These are phyloP conservation scores for Tetrahymena malaccensis DNA, from an alignment of 73 alveolate genomes.

Conservation along the genomic window DNA sequence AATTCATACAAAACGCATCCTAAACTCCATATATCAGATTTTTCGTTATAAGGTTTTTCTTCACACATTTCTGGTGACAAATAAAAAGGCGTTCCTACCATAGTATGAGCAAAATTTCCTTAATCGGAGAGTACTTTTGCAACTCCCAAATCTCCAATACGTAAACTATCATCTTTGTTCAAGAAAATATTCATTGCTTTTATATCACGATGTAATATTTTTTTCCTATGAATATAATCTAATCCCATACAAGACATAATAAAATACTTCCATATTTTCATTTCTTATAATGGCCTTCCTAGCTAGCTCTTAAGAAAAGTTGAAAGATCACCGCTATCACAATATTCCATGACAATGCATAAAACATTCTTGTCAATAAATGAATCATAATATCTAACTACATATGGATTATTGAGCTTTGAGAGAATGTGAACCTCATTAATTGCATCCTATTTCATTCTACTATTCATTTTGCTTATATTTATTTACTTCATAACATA, in stretches of 20 bases:
- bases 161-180: slow-evolving; percentile 56
- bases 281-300: slow-evolving; percentile 59
- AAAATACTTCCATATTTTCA: slow-evolving; percentile 77
- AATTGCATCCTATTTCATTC: slow-evolving; percentile 62
- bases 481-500: slow-evolving; percentile 41
- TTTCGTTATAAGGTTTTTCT: slow-evolving; percentile 74
- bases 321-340: slow-evolving; percentile 85
- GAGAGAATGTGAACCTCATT: slow-evolving; percentile 82
- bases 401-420: slow-evolving; percentile 56
- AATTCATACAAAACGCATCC: slow-evolving; percentile 98
- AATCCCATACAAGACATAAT: slow-evolving; percentile 78
- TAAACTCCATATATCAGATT: slow-evolving; percentile 72
- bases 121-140: slow-evolving; percentile 37
- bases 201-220: slow-evolving; percentile 78
- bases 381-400: slow-evolving; percentile 77
- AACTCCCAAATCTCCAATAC: slow-evolving; percentile 89
- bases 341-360: slow-evolving; percentile 82
- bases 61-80: slow-evolving; percentile 96
- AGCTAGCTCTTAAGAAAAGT: slow-evolving; percentile 48
- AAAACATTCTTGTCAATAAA: slow-evolving; percentile 60
- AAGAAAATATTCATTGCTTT: slow-evolving; percentile 74
- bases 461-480: slow-evolving; percentile 24
- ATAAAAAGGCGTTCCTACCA: slow-evolving; percentile 94
- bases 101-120: slow-evolving; percentile 39
- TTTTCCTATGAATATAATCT: slow-evolving; percentile 66